Evolutionary conservation across 139 green algal species (phyloP), one percentile per base, ranked within the genome.

Genomic region (Chlorella vulgaris): DNA sequence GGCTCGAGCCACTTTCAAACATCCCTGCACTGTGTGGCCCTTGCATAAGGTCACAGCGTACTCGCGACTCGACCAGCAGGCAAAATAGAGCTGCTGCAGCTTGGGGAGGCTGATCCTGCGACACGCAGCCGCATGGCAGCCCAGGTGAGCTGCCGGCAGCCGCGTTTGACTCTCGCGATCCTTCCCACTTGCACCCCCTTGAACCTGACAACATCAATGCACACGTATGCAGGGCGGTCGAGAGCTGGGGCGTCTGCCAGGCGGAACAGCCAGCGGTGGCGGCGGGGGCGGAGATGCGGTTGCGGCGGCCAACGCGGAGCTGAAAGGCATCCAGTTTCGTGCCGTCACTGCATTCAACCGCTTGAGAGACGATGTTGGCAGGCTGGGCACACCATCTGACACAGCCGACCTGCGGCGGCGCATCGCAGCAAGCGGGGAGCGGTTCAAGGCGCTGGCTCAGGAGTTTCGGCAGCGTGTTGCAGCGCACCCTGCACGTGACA

Each of bases 361-460:
- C 4, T 35, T 90, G 61, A 70, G 70, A 29, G 84, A 85, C 28
- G 85, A 89, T 69, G 89, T 96, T 28, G 87, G 91, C n/a, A 61
- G 74, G 19, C 84, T 97, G 35, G 92, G 93, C 2, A 89, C 69
- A 7, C n/a, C 88, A 4, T 84, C 83, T 8, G 93, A 97, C 74
- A 95, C 93, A 1, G 40, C 88, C 4, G 87, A 91, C 3, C 86
- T 93, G 55, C 85, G 92, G 43, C 89, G 88, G 15, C 77, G 81
- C 55, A 65, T 92, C 28, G 63, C 31, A 6, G 68, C 74, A 4
- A 19, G 33, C 26, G 75, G 60, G 18, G 50, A 76, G 8, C 55
- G 35, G 15, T 39, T 85, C 39, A 82, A 74, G 43, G 70, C 36
- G 35, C 68, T 84, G 35, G 83, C 86, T 1, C 19, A 51, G 10